These are phyloP conservation scores for Botryosphaeria dothidea DNA, from an alignment of 2,329 filamentous ascomycete species.

Conservation along the genomic window DNA sequence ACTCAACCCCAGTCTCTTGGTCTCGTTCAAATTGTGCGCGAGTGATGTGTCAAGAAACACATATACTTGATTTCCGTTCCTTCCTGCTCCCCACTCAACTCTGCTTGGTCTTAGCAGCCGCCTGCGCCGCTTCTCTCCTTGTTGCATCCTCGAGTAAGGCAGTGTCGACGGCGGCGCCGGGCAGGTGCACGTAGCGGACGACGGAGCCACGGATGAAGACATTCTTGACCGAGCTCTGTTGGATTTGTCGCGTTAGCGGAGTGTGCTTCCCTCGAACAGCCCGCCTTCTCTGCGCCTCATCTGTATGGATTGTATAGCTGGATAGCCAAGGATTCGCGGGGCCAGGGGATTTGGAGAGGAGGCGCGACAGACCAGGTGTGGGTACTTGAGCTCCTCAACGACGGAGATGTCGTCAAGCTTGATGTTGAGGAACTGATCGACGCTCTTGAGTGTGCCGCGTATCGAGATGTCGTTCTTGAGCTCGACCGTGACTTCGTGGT, in stretches of 20 bases:
- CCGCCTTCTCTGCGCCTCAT: background rate
- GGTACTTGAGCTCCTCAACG: conserved; percentile 90
- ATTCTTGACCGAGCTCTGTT: conserved; percentile 79
- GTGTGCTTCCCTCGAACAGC: background rate
- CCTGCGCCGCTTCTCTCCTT: conserved; percentile 57
- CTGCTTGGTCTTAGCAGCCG: conserved; percentile 37
- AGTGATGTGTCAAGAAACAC: too few relatives aligned
- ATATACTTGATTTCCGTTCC: too few relatives aligned
- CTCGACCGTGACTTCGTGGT: conserved; percentile 95
- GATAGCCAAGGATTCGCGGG: too few relatives aligned
- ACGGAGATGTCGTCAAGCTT: conserved; percentile 96
- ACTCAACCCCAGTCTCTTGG: background rate
- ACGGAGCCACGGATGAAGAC: conserved; percentile 94
- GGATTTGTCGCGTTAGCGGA: background rate
- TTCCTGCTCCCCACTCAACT: too few relatives aligned
- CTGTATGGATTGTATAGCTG: background rate
- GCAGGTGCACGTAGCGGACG: conserved; percentile 88
- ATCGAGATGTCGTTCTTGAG: conserved; percentile 99
- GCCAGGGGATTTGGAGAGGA: background rate
- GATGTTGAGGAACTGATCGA: conserved; percentile 99
- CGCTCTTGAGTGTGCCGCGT: conserved; percentile 90
- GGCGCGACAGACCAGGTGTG: conserved; percentile 68
- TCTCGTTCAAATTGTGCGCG: too few relatives aligned
- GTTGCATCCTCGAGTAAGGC: conserved; percentile 89
- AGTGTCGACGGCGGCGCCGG: conserved; percentile 78